phyloP scores from a whole-genome alignment of 1,284 basidiomycete species.

The Hymenochaete sp. region DNA sequence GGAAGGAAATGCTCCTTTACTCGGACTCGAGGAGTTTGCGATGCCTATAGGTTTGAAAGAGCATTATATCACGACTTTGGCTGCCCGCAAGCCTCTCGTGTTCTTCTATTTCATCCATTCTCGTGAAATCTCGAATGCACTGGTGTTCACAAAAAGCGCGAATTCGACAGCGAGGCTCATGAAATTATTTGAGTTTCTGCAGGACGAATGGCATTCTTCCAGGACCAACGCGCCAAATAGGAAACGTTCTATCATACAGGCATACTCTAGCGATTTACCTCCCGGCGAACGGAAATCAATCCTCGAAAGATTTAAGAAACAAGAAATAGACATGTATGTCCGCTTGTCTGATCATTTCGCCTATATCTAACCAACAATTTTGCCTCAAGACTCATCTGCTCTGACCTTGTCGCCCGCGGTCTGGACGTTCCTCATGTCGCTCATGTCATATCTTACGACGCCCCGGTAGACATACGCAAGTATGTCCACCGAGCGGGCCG shows the following conservation, averaged over 20 bases:
- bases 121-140: slow-evolving; percentile 53
- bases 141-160: slow-evolving; percentile 95
- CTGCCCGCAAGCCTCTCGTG: slow-evolving; percentile 81
- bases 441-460: slow-evolving; percentile 92
- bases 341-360: slow-evolving; percentile 1
- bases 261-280: slow-evolving; percentile 85
- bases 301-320: slow-evolving; percentile 72
- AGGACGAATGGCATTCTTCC: slow-evolving; percentile 37
- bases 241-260: slow-evolving; percentile 41
- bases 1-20: slow-evolving; percentile 31
- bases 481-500: slow-evolving; percentile 95
- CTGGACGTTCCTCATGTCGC: slow-evolving; percentile 89
- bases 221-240: slow-evolving; percentile 12
- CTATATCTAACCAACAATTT: slow-evolving; percentile 1
- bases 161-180: slow-evolving; percentile 85
- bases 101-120: slow-evolving; percentile 80
- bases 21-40: slow-evolving; percentile 70
- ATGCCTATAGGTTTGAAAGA: slow-evolving; percentile 80
- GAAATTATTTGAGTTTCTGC: slow-evolving; percentile 76
- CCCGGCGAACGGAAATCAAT: slow-evolving; percentile 68
- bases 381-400: slow-evolving; percentile 74
- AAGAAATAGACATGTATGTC: slow-evolving; percentile 76
- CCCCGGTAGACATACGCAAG: slow-evolving; percentile 93
- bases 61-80: slow-evolving; percentile 76
- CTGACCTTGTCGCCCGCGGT: slow-evolving; percentile 93